A percentile compares a stretch with the other conserved stretches of the same genome.
These are phyloP conservation scores for Trichoderma oligosporum DNA, from an alignment of 2,329 filamentous ascomycete species.

Conservation along the genomic window DNA sequence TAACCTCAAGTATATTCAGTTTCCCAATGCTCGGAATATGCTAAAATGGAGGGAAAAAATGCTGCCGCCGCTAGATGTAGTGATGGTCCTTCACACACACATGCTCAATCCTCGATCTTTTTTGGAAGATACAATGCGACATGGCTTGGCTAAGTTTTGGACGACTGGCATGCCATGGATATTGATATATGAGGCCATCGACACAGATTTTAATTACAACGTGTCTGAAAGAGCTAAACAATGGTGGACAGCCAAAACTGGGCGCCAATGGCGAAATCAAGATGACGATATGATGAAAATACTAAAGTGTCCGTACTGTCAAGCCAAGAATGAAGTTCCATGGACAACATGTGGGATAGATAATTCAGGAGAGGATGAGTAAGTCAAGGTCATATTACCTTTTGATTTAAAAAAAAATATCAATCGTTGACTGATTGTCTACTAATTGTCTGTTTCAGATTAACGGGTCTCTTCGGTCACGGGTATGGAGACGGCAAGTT, in stretches of 20 bases:
- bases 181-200: constrained; percentile 54
- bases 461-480: constrained; percentile 35
- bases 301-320: constrained; percentile 56
- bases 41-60: constrained; percentile 38
- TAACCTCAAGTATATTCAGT: constrained; percentile 31
- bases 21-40: constrained; percentile 28
- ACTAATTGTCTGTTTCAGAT: not conserved
- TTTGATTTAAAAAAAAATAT: too few relatives aligned
- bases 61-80: constrained; percentile 61
- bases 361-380: constrained; percentile 1
- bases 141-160: constrained; percentile 55
- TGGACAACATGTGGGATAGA: constrained; percentile 57
- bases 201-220: constrained; percentile 55
- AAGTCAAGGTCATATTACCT: not conserved
- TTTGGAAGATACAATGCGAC: constrained; percentile 67
- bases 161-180: constrained; percentile 63
- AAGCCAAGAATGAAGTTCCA: constrained; percentile 39
- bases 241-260: constrained; percentile 47
- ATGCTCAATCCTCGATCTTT: constrained; percentile 74
- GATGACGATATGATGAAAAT: constrained; percentile 47
- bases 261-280: constrained; percentile 56
- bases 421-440: not conserved
- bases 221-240: constrained; percentile 42
- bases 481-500: constrained; percentile 61
- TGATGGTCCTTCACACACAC: constrained; percentile 78